Conservation (phyloP, 805 yeast genomes). For the Zygotorulaspora danielsina region DNA sequence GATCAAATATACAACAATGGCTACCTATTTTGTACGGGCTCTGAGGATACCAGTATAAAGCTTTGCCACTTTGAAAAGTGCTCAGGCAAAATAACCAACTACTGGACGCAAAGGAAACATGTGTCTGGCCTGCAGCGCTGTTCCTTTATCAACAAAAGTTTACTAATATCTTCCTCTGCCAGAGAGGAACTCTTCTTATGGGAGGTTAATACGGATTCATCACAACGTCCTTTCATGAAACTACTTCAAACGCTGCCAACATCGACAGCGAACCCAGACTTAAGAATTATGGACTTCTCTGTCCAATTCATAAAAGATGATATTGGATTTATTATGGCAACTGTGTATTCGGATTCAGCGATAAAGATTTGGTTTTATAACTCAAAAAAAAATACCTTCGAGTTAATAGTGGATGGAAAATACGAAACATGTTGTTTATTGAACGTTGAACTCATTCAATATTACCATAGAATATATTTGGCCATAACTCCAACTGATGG, state of each 20-base stretch:
- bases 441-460: constrained; percentile 47
- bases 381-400: constrained; percentile 38
- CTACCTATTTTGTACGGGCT: constrained; percentile 61
- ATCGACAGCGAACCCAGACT: constrained; percentile 61
- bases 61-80: constrained; percentile 40
- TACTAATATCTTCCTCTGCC: constrained; percentile 62
- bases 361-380: constrained; percentile 62
- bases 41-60: constrained; percentile 82
- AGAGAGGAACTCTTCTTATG: constrained; percentile 86
- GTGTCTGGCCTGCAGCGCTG: constrained; percentile 83
- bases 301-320: constrained; percentile 38
- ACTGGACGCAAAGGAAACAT: constrained; percentile 71
- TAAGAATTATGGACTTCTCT: constrained; percentile 85
- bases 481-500: constrained; percentile 83
- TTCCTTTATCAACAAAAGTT: constrained; percentile 50
- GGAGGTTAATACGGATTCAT: constrained; percentile 46
- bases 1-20: constrained; percentile 32
- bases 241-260: constrained; percentile 55
- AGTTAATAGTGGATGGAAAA: constrained; percentile 42
- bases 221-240: constrained; percentile 42
- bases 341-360: constrained; percentile 83
- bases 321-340: constrained; percentile 39
- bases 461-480: constrained; percentile 35
- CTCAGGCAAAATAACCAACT: constrained; percentile 43
- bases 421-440: constrained; percentile 78